Conservation (phyloP, 306 rosid species). For the Quercus agrifolia region DNA sequence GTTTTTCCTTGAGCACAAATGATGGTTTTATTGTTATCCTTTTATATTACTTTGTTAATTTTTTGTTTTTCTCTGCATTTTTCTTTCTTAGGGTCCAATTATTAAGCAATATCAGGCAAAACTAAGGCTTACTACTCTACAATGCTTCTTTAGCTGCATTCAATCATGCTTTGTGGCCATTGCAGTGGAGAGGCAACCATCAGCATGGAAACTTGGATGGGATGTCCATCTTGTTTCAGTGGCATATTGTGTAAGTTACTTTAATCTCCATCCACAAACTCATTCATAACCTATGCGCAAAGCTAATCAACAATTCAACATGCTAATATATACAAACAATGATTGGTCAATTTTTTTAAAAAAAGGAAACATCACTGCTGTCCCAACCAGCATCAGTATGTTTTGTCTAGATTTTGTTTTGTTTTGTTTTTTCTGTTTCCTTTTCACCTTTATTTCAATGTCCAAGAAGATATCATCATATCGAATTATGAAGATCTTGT, state of each 20-base stretch:
- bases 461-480: neutral
- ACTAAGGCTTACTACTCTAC: conserved; percentile 66
- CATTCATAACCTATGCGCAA: neutral
- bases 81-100: conserved; percentile 47
- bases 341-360: neutral
- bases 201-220: conserved; percentile 94
- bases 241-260: conserved; percentile 68
- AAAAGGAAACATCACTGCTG: neutral
- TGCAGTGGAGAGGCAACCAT: conserved; percentile 54
- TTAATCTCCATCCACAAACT: neutral
- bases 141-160: conserved; percentile 66
- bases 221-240: conserved; percentile 78
- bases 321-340: neutral
- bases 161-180: conserved; percentile 59
- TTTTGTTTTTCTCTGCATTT: neutral
- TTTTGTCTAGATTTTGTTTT: neutral
- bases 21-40: neutral
- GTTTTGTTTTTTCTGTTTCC: too few relatives aligned
- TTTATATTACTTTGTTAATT: neutral
- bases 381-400: neutral
- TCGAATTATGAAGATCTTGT: neutral
- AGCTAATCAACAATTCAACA: neutral
- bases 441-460: neutral
- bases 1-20: conserved; percentile 23
- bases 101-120: conserved; percentile 83